Conservation (phyloP, 352 stramenopile genomes). For the Phytophthora sp. region DNA sequence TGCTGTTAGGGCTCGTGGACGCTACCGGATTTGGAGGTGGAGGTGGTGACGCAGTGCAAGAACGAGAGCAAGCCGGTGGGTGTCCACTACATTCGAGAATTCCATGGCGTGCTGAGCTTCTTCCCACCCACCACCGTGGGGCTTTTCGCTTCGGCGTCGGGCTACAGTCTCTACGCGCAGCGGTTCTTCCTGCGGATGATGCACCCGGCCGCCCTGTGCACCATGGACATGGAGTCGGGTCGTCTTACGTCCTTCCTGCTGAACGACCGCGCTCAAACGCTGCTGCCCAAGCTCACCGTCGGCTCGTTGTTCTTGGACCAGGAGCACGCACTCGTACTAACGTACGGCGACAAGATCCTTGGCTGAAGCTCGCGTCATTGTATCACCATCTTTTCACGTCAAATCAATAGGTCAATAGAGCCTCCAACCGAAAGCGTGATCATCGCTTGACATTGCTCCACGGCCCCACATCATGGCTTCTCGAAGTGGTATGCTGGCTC, state of each 20-base stretch:
- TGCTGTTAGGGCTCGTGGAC: conserved; percentile 60
- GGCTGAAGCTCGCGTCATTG: conserved; percentile 28
- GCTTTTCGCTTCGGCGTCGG: conserved; percentile 74
- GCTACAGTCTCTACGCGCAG: conserved; percentile 81
- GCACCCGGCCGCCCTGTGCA: conserved; percentile 69
- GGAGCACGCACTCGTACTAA: conserved; percentile 72
- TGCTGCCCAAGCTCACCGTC: conserved; percentile 70
- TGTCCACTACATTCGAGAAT: conserved; percentile 73
- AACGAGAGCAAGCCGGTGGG: conserved; percentile 73
- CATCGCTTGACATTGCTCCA: conserved; percentile 6
- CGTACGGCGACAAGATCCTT: conserved; percentile 71
- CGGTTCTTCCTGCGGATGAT: conserved; percentile 73
- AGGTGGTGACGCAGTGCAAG: conserved; percentile 86
- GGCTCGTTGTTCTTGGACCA: conserved; percentile 70
- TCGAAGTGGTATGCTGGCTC: too few relatives aligned
- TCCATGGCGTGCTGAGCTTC: conserved; percentile 71
- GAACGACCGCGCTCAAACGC: conserved; percentile 58
- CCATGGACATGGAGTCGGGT: conserved; percentile 39
- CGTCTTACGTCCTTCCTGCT: conserved; percentile 66
- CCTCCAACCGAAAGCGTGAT: not conserved
- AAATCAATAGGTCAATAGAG: conserved; percentile 18
- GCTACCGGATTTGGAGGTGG: conserved; percentile 63
- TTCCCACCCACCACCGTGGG: conserved; percentile 52
- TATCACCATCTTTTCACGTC: conserved; percentile 10
- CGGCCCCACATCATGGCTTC: not conserved